Conservation (phyloP, 192 early-diverging fungal species). For the Coemansia sp. region DNA sequence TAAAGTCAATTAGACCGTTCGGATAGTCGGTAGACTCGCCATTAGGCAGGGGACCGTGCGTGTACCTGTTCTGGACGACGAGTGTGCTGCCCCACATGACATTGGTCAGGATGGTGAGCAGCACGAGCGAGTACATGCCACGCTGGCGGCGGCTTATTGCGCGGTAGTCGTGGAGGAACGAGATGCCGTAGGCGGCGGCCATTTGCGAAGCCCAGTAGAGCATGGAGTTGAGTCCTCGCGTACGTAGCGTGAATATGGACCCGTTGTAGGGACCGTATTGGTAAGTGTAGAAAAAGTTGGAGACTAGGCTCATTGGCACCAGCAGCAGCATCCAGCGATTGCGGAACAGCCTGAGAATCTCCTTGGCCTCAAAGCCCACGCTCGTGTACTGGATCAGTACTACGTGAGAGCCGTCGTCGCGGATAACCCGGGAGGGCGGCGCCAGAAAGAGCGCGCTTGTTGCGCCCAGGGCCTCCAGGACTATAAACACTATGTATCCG, state of each 20-base stretch:
- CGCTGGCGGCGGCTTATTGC: slow-evolving; percentile 20
- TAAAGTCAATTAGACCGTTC: slow-evolving; percentile 51
- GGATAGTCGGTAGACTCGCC: slow-evolving; percentile 19
- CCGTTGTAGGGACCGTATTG: slow-evolving; percentile 68
- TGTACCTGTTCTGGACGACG: slow-evolving; percentile 59
- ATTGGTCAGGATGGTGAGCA: slow-evolving; percentile 14
- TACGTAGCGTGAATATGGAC: slow-evolving; percentile 64
- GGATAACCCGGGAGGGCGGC: slow-evolving; percentile 58
- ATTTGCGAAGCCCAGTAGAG: slow-evolving; percentile 81
- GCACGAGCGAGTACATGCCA: slow-evolving; percentile 6
- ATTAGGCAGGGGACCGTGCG: background rate
- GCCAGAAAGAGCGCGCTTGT: slow-evolving; percentile 58
- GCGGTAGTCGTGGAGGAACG: slow-evolving; percentile 36
- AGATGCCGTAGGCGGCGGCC: slow-evolving; percentile 61
- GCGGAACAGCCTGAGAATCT: slow-evolving; percentile 58
- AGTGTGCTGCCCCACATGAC: slow-evolving; percentile 56
- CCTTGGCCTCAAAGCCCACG: slow-evolving; percentile 55
- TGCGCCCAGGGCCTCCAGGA: slow-evolving; percentile 65
- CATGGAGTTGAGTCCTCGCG: slow-evolving; percentile 70
- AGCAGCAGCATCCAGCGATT: slow-evolving; percentile 69
- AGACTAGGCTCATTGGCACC: slow-evolving; percentile 64
- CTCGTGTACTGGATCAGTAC: slow-evolving; percentile 60
- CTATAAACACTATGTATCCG: slow-evolving; percentile 74
- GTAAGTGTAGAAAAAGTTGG: slow-evolving; percentile 81
- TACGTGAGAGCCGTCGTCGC: slow-evolving; percentile 61